These are phyloP conservation scores for Ganoderma resinaceum DNA, from an alignment of 1,284 basidiomycete genomes.

Conservation along the genomic window DNA sequence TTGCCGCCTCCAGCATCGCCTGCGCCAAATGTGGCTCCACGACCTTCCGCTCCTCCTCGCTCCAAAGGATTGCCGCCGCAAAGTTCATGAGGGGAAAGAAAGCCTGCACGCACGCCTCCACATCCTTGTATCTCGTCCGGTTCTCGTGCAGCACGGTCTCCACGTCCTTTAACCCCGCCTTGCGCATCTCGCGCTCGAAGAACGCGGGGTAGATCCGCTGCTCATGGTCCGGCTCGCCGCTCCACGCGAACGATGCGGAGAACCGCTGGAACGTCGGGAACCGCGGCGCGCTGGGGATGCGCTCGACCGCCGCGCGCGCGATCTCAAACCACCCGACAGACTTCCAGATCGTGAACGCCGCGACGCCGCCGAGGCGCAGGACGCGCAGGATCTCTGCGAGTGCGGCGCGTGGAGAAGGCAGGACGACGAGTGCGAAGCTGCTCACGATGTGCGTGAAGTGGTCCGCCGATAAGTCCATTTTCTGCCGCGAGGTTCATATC, in stretches of 20 bases:
- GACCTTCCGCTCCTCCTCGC: neutral
- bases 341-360: conserved; percentile 10
- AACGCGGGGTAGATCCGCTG: conserved; percentile 1
- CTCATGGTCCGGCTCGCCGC: neutral
- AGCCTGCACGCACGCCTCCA: conserved; percentile 10
- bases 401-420: conserved; percentile 6
- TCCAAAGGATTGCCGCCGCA: neutral
- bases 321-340: conserved; percentile 1
- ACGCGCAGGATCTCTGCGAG: conserved; percentile 7
- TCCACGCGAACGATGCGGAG: neutral
- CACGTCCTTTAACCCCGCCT: conserved; percentile 7
- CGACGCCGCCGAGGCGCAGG: conserved; percentile 3
- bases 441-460: conserved; percentile 18
- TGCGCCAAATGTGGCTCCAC: neutral
- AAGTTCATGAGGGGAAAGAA: neutral
- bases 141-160: neutral
- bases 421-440: conserved; percentile 7
- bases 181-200: conserved; percentile 5
- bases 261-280: conserved; percentile 4
- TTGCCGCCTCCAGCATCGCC: conserved; percentile 1
- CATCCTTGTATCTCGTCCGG: conserved; percentile 2
- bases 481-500: neutral
- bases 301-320: neutral
- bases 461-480: conserved; percentile 14
- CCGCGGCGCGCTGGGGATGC: conserved; percentile 4